A percentile compares a stretch with the other conserved stretches of the same genome.
These are phyloP conservation scores for Tuber melanosporum DNA, from an alignment of 495 filamentous ascomycete species.

Conservation along the genomic window DNA sequence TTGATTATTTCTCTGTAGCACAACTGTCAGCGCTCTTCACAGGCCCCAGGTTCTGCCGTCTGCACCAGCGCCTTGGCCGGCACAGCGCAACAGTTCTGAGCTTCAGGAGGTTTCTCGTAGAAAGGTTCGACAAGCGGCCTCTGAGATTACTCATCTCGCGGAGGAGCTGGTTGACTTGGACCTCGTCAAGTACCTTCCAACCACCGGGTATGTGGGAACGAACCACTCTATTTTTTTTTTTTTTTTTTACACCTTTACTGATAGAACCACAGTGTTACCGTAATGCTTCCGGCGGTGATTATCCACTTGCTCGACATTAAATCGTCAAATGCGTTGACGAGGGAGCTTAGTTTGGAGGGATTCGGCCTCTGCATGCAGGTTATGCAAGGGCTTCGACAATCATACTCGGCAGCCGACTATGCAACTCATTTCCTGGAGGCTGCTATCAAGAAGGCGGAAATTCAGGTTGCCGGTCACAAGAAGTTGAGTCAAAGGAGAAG, in stretches of 20 bases:
- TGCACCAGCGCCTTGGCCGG: conserved; percentile 53
- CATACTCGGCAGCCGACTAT: conserved; percentile 81
- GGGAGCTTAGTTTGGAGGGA: conserved; percentile 61
- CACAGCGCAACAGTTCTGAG: conserved; percentile 50
- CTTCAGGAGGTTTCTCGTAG: conserved; percentile 70
- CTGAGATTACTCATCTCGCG: conserved; percentile 72
- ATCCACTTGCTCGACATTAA: conserved; percentile 88
- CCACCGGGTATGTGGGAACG: conserved; percentile 52
- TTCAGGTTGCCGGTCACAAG: conserved; percentile 44
- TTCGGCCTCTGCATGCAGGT: conserved; percentile 84
- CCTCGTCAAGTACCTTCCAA: conserved; percentile 72
- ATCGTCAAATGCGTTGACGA: conserved; percentile 59
- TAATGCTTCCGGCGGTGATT: conserved; percentile 81
- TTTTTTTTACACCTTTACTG: conserved; percentile 12
- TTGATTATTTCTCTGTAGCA: conserved; percentile 45
- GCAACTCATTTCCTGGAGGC: conserved; percentile 78
- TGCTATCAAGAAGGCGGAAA: conserved; percentile 72
- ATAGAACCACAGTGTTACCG: conserved; percentile 54
- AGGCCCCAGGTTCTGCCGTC: conserved; percentile 78
- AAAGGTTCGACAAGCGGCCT: conserved; percentile 70
- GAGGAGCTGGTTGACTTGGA: conserved; percentile 61
- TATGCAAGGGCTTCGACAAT: conserved; percentile 70
- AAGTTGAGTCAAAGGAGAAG: conserved; percentile 31
- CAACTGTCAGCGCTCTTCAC: conserved; percentile 79
- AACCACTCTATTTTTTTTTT: background rate